Conservation (phyloP, 441 rosid genomes). For the Melastoma candidum region DNA sequence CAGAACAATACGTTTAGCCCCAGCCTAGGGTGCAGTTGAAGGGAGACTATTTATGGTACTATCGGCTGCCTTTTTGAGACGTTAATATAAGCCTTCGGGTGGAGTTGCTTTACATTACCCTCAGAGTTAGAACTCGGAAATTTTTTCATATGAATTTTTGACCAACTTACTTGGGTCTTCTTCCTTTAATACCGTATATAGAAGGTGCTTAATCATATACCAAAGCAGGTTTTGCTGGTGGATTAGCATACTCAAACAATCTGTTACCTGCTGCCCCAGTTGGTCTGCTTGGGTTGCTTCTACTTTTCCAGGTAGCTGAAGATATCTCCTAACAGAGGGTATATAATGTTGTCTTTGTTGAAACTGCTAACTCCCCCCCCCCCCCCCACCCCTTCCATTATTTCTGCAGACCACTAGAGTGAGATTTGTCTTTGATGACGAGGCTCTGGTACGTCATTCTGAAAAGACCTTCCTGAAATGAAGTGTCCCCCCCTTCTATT, state of each 20-base stretch:
- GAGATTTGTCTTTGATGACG: slow-evolving; percentile 57
- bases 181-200: slow-evolving; percentile 1
- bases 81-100: too few relatives aligned
- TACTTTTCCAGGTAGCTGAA: slow-evolving; percentile 44
- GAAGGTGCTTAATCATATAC: neutral
- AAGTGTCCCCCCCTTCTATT: neutral
- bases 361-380: neutral
- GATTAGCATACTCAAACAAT: slow-evolving; percentile 51
- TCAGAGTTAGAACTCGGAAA: too few relatives aligned
- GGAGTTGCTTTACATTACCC: too few relatives aligned
- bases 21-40: too few relatives aligned
- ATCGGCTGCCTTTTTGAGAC: too few relatives aligned
- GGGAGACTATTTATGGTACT: too few relatives aligned
- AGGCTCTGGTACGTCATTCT: slow-evolving; percentile 52
- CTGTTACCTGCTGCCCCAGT: slow-evolving; percentile 56
- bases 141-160: neutral
- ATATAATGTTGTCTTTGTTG: neutral
- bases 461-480: neutral
- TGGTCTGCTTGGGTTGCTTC: slow-evolving; percentile 61
- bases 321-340: neutral
- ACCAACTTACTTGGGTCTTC: neutral
- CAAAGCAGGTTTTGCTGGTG: slow-evolving; percentile 55
- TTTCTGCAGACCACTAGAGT: slow-evolving; percentile 57
- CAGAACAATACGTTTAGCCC: too few relatives aligned
- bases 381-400: slow-evolving; percentile 9